Percentiles rank a stretch among this genome's conserved stretches.
Conservation (phyloP, 306 rosid species). For the Luffa acutangula region DNA sequence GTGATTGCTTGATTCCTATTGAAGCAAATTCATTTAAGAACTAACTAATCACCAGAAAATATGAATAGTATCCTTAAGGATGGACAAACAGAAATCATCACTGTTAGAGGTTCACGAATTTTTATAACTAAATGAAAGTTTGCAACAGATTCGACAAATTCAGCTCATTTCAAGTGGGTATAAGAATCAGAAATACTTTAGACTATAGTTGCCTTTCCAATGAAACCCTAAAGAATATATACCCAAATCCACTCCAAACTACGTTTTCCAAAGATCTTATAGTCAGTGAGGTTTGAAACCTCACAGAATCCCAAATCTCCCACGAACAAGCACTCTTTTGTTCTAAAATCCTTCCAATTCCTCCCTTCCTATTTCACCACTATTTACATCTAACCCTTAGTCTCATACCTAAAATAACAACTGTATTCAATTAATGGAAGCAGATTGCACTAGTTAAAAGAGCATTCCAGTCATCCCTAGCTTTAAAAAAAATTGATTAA, state of each 20-base stretch:
- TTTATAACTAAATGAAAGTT: background rate
- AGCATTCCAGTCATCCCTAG: background rate
- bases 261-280: too few relatives aligned
- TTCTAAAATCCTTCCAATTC: background rate
- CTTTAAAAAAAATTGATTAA: background rate
- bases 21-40: background rate
- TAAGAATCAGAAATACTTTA: background rate
- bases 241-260: too few relatives aligned
- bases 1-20: background rate
- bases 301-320: background rate
- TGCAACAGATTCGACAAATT: background rate
- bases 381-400: background rate
- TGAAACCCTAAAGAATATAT: too few relatives aligned
- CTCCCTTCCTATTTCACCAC: background rate
- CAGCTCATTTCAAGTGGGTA: background rate
- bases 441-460: background rate
- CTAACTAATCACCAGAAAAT: background rate
- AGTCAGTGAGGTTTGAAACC: background rate
- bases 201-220: too few relatives aligned
- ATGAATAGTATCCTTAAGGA: background rate
- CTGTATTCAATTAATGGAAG: background rate
- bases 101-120: background rate
- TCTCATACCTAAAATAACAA: background rate
- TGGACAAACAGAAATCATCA: background rate
- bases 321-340: background rate